phyloP scores from a whole-genome alignment of 2,329 filamentous ascomycete species.

The Alternaria sp. region DNA sequence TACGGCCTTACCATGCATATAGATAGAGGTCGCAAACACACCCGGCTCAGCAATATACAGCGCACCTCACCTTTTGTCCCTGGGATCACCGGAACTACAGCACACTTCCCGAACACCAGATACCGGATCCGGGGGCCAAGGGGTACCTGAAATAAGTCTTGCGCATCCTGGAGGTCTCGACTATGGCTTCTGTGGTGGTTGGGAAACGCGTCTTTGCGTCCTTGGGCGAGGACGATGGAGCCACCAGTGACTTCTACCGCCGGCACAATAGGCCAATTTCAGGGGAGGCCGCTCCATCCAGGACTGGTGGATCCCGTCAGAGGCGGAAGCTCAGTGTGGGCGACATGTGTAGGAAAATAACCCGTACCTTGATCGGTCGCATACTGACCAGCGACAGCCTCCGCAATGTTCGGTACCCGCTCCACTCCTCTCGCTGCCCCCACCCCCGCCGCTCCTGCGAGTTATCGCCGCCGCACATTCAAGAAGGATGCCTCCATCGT shows the following conservation, averaged over 20 bases:
- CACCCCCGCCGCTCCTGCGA: slow-evolving; percentile 20
- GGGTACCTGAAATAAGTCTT: neutral
- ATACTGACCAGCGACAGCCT: slow-evolving; percentile 22
- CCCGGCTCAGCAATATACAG: neutral
- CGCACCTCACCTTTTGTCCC: neutral
- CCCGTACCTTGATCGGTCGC: neutral
- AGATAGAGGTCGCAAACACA: neutral
- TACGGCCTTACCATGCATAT: slow-evolving; percentile 10
- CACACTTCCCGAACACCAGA: neutral
- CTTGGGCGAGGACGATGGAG: slow-evolving; percentile 6
- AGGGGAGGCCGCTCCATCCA: slow-evolving; percentile 1
- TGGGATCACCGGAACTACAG: neutral
- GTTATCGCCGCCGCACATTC: slow-evolving; percentile 53
- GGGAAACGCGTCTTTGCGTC: slow-evolving; percentile 13
- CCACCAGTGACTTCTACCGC: slow-evolving; percentile 8
- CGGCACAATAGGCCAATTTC: slow-evolving; percentile 1
- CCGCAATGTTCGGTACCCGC: slow-evolving; percentile 31
- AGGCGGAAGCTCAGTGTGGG: slow-evolving; percentile 15
- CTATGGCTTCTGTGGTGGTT: slow-evolving; percentile 6
- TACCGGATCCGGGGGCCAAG: neutral
- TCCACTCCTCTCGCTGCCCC: slow-evolving; percentile 41
- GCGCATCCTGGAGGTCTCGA: neutral
- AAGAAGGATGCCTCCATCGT: slow-evolving; percentile 72
- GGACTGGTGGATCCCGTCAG: slow-evolving; percentile 1
- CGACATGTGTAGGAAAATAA: slow-evolving; percentile 15